phyloP scores from a whole-genome alignment of 192 early-diverging fungal genomes.

The Lunasporangiospora selenospora region DNA sequence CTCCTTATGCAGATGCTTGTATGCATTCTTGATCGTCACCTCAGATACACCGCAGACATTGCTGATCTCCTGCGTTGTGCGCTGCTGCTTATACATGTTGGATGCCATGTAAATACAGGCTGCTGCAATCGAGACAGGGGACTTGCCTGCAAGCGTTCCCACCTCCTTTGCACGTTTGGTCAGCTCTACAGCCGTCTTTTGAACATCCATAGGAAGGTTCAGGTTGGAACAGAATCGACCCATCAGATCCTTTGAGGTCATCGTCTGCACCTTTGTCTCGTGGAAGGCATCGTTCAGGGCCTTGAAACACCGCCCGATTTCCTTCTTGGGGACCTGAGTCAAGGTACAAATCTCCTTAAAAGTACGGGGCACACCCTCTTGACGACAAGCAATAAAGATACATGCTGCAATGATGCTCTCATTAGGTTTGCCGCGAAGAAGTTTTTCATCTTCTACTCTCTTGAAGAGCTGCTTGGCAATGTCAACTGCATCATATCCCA shows the following conservation, averaged over 20 bases:
- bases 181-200: conserved; percentile 75
- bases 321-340: conserved; percentile 92
- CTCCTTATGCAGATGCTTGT: conserved; percentile 71
- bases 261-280: conserved; percentile 64
- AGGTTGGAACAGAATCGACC: conserved; percentile 84
- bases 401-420: conserved; percentile 90
- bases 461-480: conserved; percentile 91
- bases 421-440: conserved; percentile 80
- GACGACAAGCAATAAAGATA: conserved; percentile 92
- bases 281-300: conserved; percentile 60
- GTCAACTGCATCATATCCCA: too few species aligned
- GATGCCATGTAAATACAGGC: conserved; percentile 90
- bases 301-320: conserved; percentile 89
- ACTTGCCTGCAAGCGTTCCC: conserved; percentile 89
- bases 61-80: conserved; percentile 80
- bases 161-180: conserved; percentile 74
- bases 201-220: conserved; percentile 68
- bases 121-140: conserved; percentile 91
- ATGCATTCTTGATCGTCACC: conserved; percentile 90
- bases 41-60: conserved; percentile 91
- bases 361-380: conserved; percentile 83
- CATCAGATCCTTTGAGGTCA: conserved; percentile 79
- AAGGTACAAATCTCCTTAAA: conserved; percentile 94
- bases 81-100: conserved; percentile 70
- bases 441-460: conserved; percentile 81